Evolutionary conservation across 257 asterid species (phyloP).

Genomic region (Petrea volubilis): DNA sequence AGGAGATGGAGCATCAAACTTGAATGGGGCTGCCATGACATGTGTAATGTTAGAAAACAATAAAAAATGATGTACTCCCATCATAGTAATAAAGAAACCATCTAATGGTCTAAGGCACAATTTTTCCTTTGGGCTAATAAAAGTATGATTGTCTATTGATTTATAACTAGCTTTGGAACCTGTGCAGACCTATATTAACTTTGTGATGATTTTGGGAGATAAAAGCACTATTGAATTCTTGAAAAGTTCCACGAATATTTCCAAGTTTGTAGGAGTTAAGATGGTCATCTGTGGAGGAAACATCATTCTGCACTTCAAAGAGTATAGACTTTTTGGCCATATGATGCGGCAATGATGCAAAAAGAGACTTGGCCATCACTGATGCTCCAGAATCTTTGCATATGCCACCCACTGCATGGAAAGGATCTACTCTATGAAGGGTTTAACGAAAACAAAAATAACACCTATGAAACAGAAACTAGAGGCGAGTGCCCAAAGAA

Average conservation of each 20-base stretch:
- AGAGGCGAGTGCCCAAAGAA: slow-evolving; percentile 9
- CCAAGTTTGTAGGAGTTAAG: slow-evolving; percentile 51
- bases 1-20: slow-evolving; percentile 80
- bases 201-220: slow-evolving; percentile 59
- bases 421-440: slow-evolving; percentile 78
- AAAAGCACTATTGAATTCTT: slow-evolving; percentile 60
- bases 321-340: slow-evolving; percentile 51
- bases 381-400: slow-evolving; percentile 88
- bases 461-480: slow-evolving; percentile 31
- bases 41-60: slow-evolving; percentile 36
- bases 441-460: slow-evolving; percentile 26
- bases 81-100: slow-evolving; percentile 27
- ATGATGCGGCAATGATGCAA: slow-evolving; percentile 74
- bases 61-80: not conserved
- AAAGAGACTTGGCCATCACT: slow-evolving; percentile 87
- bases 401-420: slow-evolving; percentile 85
- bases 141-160: slow-evolving; percentile 28
- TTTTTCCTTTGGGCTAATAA: not conserved
- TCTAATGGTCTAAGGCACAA: slow-evolving; percentile 10
- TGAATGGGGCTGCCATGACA: slow-evolving; percentile 78
- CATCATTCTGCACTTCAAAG: slow-evolving; percentile 54
- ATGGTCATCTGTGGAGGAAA: slow-evolving; percentile 54
- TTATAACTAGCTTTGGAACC: slow-evolving; percentile 32
- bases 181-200: slow-evolving; percentile 70
- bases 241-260: slow-evolving; percentile 59